Evolutionary conservation across 2,329 filamentous ascomycete species (phyloP).

Genomic region (Cordyceps cicadae): DNA sequence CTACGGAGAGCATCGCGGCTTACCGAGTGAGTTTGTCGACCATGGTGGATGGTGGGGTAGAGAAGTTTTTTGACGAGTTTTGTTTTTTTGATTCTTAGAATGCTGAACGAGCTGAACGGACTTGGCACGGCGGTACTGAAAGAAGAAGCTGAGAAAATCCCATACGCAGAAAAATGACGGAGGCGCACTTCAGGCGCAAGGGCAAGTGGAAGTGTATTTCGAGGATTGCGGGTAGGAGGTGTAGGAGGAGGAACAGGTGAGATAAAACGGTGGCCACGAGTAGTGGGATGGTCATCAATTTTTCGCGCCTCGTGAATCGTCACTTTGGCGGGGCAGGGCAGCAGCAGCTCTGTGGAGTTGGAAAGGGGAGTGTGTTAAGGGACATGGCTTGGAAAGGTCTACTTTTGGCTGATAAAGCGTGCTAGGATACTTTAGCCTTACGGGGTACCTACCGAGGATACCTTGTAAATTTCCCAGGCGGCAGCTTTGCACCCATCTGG

Average conservation of each 20-base stretch:
- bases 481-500: conserved; percentile 1
- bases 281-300: conserved; percentile 30
- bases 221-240: not conserved
- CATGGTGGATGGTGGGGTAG: conserved; percentile 44
- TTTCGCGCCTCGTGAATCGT: conserved; percentile 32
- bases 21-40: conserved; percentile 93
- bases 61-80: conserved; percentile 14
- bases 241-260: conserved; percentile 13
- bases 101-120: not conserved
- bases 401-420: no score
- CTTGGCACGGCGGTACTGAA: not conserved
- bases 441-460: no score
- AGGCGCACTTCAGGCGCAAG: conserved; percentile 15
- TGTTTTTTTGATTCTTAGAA: conserved; percentile 2
- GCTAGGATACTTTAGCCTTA: no score
- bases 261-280: conserved; percentile 15
- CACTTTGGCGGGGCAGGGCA: conserved; percentile 26
- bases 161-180: conserved; percentile 12
- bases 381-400: no score
- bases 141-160: not conserved
- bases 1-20: conserved; percentile 22
- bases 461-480: no score
- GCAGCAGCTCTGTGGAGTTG: not conserved
- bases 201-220: conserved; percentile 15
- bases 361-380: not conserved